Evolutionary conservation across 257 asterid species (phyloP).

Genomic region (Schizonepeta tenuifolia): DNA sequence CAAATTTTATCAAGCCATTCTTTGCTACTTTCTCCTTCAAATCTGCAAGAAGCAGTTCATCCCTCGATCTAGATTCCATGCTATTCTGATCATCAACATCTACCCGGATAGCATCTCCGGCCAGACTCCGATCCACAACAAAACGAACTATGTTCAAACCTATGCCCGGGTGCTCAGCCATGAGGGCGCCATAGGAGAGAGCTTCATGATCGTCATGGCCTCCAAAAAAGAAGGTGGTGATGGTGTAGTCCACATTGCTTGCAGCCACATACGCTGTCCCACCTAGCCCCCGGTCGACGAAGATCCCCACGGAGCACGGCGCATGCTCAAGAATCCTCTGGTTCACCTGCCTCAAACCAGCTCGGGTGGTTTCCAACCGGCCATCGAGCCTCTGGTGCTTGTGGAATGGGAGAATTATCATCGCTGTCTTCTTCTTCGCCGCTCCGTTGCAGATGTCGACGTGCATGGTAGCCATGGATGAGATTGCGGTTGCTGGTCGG

Average conservation of each 20-base stretch:
- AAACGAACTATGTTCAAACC: conserved; percentile 16
- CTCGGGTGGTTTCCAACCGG: conserved; percentile 49
- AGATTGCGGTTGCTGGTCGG: conserved; percentile 58
- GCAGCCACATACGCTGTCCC: conserved; percentile 59
- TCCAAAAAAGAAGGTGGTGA: conserved; percentile 51
- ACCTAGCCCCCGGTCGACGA: conserved; percentile 64
- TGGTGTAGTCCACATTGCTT: conserved; percentile 47
- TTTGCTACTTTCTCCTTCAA: not conserved
- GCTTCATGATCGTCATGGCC: conserved; percentile 60
- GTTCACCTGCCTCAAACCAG: conserved; percentile 48
- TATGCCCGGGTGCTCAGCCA: conserved; percentile 63
- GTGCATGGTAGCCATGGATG: conserved; percentile 49
- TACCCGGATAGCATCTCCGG: not conserved
- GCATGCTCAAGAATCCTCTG: conserved; percentile 52
- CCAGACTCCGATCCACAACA: not conserved
- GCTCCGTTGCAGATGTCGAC: conserved; percentile 52
- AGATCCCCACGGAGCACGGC: conserved; percentile 52
- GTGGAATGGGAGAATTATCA: conserved; percentile 58
- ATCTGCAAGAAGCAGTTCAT: conserved; percentile 7
- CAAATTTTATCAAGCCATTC: not conserved
- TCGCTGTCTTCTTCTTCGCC: conserved; percentile 45
- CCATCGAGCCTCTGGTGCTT: conserved; percentile 57
- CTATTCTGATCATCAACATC: not conserved
- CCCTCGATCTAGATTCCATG: not conserved
- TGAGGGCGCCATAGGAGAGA: conserved; percentile 49